Percentiles rank a stretch among this genome's conserved stretches.
Conservation (phyloP, 2,329 filamentous ascomycete genomes). For the Pezicula radicicola region DNA sequence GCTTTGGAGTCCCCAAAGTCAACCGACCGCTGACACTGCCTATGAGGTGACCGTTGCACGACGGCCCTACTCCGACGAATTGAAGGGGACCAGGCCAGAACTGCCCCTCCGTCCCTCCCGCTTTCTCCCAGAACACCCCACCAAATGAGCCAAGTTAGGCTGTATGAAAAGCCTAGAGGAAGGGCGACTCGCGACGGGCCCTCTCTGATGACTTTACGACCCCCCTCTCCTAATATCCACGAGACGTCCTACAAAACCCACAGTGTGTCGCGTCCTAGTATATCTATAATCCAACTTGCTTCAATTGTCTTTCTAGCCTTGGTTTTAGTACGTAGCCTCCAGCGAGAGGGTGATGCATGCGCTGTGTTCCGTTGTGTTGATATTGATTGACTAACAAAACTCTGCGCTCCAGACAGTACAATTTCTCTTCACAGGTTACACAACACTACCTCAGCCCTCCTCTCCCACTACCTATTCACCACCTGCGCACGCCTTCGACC, state of each 20-base stretch:
- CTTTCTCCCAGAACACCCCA: background rate
- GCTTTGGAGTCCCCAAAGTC: no score
- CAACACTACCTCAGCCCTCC: conserved; percentile 29
- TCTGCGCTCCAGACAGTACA: conserved; percentile 43
- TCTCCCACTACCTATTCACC: conserved; percentile 36
- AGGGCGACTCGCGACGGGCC: no score
- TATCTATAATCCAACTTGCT: conserved; percentile 28
- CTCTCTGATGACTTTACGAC: no score
- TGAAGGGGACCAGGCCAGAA: conserved; percentile 5
- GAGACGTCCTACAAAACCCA: conserved; percentile 10
- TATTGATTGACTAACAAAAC: conserved; percentile 2
- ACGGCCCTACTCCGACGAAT: conserved; percentile 5
- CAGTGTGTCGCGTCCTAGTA: conserved; percentile 19
- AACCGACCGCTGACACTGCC: background rate
- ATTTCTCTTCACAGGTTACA: conserved; percentile 41
- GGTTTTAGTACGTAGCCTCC: conserved; percentile 24
- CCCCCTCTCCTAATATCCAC: no score
- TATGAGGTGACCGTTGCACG: background rate
- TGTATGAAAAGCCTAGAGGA: no score
- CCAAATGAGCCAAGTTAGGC: no score
- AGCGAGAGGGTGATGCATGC: no score
- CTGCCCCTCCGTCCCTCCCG: conserved; percentile 9
- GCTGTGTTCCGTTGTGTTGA: background rate
- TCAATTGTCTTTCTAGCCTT: conserved; percentile 27
- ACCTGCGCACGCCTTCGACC: conserved; percentile 36